Evolutionary conservation across 768 basidiomycete genomes (phyloP).

Genomic region (Trametes villosa): DNA sequence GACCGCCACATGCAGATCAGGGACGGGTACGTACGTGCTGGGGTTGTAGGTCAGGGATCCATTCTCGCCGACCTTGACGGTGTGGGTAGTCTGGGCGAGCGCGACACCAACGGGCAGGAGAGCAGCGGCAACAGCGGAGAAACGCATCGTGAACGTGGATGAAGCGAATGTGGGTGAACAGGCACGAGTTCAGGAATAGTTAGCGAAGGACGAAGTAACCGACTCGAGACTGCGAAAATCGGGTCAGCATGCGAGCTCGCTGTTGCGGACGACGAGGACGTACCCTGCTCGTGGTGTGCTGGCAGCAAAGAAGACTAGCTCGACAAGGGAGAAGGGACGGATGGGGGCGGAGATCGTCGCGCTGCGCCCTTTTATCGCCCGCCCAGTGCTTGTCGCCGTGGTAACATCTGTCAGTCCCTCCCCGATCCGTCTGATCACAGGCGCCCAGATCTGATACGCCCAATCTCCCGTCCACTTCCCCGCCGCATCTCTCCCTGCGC

Average conservation of each 20-base stretch:
- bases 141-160: conserved; percentile 50
- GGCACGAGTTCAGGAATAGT: conserved; percentile 21
- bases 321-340: conserved; percentile 31
- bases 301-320: conserved; percentile 41
- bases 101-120: conserved; percentile 50
- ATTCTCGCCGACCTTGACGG: conserved; percentile 35
- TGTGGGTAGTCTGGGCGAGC: conserved; percentile 39
- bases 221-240: conserved; percentile 31
- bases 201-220: conserved; percentile 32
- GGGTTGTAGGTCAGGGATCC: conserved; percentile 37
- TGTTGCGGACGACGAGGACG: conserved; percentile 22
- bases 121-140: conserved; percentile 46
- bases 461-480: not conserved
- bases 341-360: conserved; percentile 7
- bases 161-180: conserved; percentile 13
- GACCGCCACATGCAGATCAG: not conserved
- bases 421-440: conserved; percentile 1
- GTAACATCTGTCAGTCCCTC: conserved; percentile 13
- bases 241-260: not conserved
- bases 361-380: conserved; percentile 11
- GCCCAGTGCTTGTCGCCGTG: conserved; percentile 11
- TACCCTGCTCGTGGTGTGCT: conserved; percentile 52
- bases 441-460: conserved; percentile 8
- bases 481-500: not conserved
- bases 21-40: conserved; percentile 10